Base-by-base conservation (phyloP, 768 basidiomycete species). In the Xerocomus brunneocitrinus region DNA sequence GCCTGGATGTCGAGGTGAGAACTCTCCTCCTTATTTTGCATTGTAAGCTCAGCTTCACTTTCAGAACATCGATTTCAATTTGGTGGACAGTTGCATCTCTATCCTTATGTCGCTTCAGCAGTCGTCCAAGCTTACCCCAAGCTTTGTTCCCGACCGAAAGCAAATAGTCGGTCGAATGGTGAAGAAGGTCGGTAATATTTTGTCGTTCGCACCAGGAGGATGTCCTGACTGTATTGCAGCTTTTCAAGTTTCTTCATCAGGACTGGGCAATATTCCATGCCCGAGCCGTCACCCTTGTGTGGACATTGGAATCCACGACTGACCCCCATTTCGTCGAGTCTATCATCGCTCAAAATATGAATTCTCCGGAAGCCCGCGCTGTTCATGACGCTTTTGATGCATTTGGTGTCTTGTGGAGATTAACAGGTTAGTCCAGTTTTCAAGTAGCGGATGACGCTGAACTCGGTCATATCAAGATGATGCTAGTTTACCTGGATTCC, bases 321-420 rank as follows among this genome's bases (percentile, higher is more conserved):
- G 82, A 30, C 65, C 75, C 75, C 13, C 76, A 80, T 28, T 80
- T 88, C 62, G 81, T 95, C 8, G 91, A 95, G 63, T 83, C 89
- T 5, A 85, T 91, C 41, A 71, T 98, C 30, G 81, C 92, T 0
- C 80, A 85, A 53, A 79, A 78, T 14, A 79, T 98, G 74, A 78
- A 78, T 9, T 80, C 84, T 7, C 64, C 76, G 0, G 76, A 83
- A 31, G 69, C 73, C 7, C 63, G 64, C 2, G 74, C 76, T 39
- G 71, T 78, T 3, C 71, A 79, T 16, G 79, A 81, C 19, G 81
- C 84, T 2, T 90, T 85, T 63, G 89, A 95, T 59, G 89, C 89
- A 0, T 98, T 99, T 67, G 94, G 95, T 3, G 82, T 90, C 4
- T 73, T 99, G 6, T 99, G 95, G 95, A 80, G 93, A 53, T 71